Evolutionary conservation across 805 yeast species (phyloP), one percentile per base, ranked within the genome.

Genomic region (Candida xiaguanensis): DNA sequence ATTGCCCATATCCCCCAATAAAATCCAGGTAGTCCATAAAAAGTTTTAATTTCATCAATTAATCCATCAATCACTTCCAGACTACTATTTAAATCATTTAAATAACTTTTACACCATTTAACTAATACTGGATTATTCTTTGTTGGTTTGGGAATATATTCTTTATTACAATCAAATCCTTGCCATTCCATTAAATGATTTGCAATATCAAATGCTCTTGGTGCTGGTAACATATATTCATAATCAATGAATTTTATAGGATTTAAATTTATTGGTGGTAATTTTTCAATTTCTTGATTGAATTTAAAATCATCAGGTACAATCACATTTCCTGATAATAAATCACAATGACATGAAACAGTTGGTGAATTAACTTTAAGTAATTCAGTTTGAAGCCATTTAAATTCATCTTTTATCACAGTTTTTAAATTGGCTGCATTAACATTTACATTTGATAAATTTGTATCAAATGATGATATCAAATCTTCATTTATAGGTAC

Each of bases 1-100:
- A 80, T 81, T 2, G 89, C 78, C 93, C 93, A 84, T 8, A 85
- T 72, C 1, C 91, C 90, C 93, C 93, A 84, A 55, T 82, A 84
- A 51, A 84, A 81, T 1, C 91, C 93, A 0, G 93, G 93, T 60
- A 84, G 60, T 0, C 93, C 93, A 64, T 82, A 85, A 65, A 75
- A 82, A 3, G 70, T 55, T 11, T 65, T 58, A 16, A 85, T 70
- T 53, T 84, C 90, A 9, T 63, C 57, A 15, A 83, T 73, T 22
- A 83, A 59, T 1, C 43, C 46, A 38, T 68, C 68, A 5, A 81
- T 60, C 17, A 63, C 54, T 7, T 55, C 59, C 2, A 40, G 36
- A 9, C 55, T 23, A 2, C 66, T 63, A 25, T 57, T 39, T 4
- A 49, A 45, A 31, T 59, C 51, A 31, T 65, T 59, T 28, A 84